These are phyloP conservation scores for Dissophora ornata DNA, from an alignment of 192 early-diverging fungal genomes.

Conservation along the genomic window DNA sequence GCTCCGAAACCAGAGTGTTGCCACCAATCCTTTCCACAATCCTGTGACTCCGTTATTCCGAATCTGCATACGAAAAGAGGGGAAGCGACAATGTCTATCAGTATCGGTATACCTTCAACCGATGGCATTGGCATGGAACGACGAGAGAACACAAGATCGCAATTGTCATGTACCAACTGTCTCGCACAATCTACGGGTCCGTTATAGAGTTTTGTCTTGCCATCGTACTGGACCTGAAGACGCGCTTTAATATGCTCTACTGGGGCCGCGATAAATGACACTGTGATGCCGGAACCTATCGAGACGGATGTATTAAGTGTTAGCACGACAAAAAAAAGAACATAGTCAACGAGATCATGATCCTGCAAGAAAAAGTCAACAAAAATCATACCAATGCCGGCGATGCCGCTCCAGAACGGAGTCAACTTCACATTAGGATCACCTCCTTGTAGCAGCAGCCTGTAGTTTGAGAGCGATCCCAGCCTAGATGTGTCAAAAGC, in stretches of 20 bases:
- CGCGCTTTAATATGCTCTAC: conserved; percentile 79
- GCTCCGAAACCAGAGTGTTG: conserved; percentile 86
- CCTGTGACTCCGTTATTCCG: conserved; percentile 82
- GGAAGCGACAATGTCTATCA: too few species aligned
- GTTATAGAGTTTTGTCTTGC: conserved; percentile 73
- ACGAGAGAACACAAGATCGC: neutral
- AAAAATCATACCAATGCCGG: conserved; percentile 63
- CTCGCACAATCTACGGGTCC: conserved; percentile 90
- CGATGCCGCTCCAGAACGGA: conserved; percentile 77
- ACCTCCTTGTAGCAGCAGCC: conserved; percentile 73
- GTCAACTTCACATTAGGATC: conserved; percentile 67
- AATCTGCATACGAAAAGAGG: conserved; percentile 52
- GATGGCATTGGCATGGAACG: neutral
- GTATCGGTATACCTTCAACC: too few species aligned
- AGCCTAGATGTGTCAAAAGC: too few species aligned
- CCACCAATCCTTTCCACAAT: conserved; percentile 85
- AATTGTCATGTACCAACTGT: conserved; percentile 64
- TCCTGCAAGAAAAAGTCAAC: neutral
- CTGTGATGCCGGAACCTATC: conserved; percentile 77
- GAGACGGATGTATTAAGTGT: neutral
- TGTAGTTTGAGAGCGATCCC: conserved; percentile 87
- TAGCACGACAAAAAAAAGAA: too few species aligned
- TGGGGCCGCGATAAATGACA: conserved; percentile 84
- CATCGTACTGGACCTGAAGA: conserved; percentile 82
- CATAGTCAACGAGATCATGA: too few species aligned